phyloP scores from a whole-genome alignment of 192 early-diverging fungal genomes.

The Entomortierella lignicola region DNA sequence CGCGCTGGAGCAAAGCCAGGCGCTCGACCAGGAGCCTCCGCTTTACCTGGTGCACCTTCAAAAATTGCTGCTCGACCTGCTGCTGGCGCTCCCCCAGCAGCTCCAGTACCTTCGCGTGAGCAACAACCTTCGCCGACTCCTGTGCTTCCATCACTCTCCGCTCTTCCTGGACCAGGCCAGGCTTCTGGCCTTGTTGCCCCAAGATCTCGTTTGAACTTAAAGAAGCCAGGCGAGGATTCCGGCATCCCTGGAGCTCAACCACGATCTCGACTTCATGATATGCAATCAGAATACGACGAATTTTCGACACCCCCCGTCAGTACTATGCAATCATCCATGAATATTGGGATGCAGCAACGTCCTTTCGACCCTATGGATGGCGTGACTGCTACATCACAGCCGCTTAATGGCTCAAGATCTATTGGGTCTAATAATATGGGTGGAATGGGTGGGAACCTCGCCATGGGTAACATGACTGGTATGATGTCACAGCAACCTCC shows the following conservation, averaged over 20 bases:
- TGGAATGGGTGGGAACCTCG: conserved; percentile 33
- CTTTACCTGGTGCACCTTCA: conserved; percentile 23
- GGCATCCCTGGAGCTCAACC: conserved; percentile 17
- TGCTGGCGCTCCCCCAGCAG: conserved; percentile 27
- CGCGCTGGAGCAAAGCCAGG: conserved; percentile 28
- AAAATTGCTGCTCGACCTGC: conserved; percentile 24
- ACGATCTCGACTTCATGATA: conserved; percentile 45
- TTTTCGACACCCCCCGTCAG: neutral
- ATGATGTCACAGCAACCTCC: conserved; percentile 21
- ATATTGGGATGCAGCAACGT: conserved; percentile 30
- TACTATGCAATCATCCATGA: neutral
- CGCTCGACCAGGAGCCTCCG: conserved; percentile 23
- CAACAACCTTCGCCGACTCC: conserved; percentile 33
- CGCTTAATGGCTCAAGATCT: conserved; percentile 31
- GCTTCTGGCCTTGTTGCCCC: conserved; percentile 27
- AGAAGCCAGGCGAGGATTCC: conserved; percentile 48
- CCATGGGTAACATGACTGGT: conserved; percentile 9
- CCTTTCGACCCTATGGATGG: conserved; percentile 55
- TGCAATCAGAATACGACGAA: conserved; percentile 29
- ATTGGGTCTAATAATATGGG: conserved; percentile 47
- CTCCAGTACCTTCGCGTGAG: conserved; percentile 19
- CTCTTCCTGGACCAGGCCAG: conserved; percentile 44
- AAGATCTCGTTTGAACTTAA: conserved; percentile 47
- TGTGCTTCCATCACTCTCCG: conserved; percentile 37
- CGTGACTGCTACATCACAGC: conserved; percentile 17